Percentiles rank a stretch among this genome's conserved stretches.
These are phyloP conservation scores for Pseudogymnoascus pannorum DNA, from an alignment of 2,329 filamentous ascomycete species.

Conservation along the genomic window DNA sequence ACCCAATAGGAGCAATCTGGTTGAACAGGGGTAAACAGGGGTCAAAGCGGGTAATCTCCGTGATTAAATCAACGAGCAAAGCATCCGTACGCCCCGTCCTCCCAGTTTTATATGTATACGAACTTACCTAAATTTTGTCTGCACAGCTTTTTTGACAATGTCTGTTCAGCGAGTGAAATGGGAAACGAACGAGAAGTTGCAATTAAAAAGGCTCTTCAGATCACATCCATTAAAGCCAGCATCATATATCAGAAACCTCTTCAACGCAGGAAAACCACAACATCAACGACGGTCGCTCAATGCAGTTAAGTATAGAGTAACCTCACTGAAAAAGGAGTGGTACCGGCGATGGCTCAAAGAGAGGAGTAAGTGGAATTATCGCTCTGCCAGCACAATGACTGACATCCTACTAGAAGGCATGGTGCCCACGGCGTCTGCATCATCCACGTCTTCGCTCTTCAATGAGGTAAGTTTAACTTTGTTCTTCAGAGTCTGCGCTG, in stretches of 20 bases:
- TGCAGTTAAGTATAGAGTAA: not conserved
- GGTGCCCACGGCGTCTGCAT: not conserved
- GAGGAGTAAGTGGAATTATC: not conserved
- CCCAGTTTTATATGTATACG: not conserved
- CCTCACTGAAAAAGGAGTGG: not conserved
- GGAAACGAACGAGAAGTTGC: not conserved
- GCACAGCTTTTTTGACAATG: not conserved
- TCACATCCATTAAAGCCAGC: not conserved
- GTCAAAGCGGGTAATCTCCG: not conserved
- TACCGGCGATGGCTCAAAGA: not conserved
- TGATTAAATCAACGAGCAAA: not conserved
- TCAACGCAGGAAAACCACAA: not conserved
- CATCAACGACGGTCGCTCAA: not conserved
- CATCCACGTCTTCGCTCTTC: not conserved
- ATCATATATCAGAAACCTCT: not conserved
- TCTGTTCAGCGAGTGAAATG: not conserved
- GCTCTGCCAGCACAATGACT: not conserved
- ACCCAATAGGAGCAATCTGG: not conserved
- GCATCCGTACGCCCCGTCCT: not conserved
- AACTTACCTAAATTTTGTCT: not conserved
- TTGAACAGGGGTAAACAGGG: not conserved
- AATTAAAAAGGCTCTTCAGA: not conserved
- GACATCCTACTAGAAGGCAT: not conserved
- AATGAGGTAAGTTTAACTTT: not conserved
- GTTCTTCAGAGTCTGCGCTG: not conserved